Evolutionary conservation across 2,329 filamentous ascomycete species (phyloP), one percentile per base, ranked within the genome.

Genomic region (Tolypocladium ophioglossoides): DNA sequence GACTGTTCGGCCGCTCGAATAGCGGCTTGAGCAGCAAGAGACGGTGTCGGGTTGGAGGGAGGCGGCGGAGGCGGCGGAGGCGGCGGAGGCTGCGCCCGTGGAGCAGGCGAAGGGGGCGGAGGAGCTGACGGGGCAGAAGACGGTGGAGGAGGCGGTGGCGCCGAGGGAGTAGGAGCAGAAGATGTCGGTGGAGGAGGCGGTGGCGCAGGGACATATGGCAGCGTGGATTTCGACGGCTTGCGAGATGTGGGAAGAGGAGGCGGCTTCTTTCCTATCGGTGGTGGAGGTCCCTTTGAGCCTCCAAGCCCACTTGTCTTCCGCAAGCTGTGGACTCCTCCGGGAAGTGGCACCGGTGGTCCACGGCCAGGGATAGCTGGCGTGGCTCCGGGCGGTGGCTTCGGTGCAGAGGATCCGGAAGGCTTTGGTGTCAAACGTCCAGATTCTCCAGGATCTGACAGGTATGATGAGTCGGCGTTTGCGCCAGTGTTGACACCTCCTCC

Each of bases 401-500:
- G 83, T 14, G 81, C 79, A 54, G 76, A 72, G 49, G 68, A 74
- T 49, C 72, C 67, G 16, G 78, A 81, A 41, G 77, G 79, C 64
- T 75, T 80, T 10, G 62, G 63, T 5, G 59, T 61, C 35, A 67
- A 67, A n/a, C 57, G 55, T 30, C 55, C 61, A 9, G 61, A 61
- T 56, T 70, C 68, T 50, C 66, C 90, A n/a, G 87, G 83, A 66
- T 96, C 91, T 56, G 89, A 91, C 52, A 86, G 72, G 66, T 92
- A 92, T 56, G 89, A 84, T 35, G 89, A 82, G 59, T 84, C 84
- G 58, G 64, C 55, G 40, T 63, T 67, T 10, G 71, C 71, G 54
- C 77, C 88, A 1, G 88, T 92, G 69, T 90, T 80, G 56, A 92
- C 76, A 40, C 87, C 87, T 50, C 89, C 91, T 54, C 90, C 87